phyloP scores from a whole-genome alignment of 2,329 filamentous ascomycete genomes.

The Colletotrichum paranaense region DNA sequence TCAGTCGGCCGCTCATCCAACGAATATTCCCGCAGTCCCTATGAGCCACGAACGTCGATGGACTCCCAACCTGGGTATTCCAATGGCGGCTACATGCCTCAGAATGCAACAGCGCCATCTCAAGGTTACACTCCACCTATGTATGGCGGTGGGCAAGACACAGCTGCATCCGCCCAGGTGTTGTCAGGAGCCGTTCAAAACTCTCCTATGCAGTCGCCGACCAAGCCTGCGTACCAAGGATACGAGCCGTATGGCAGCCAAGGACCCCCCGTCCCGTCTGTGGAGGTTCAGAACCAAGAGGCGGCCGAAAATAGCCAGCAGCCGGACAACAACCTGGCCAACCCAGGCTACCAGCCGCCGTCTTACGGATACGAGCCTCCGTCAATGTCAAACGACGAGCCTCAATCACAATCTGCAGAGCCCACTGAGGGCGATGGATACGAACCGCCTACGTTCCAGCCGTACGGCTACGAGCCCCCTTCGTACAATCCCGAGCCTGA shows the following conservation, averaged over 20 bases:
- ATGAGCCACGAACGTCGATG: constrained; percentile 53
- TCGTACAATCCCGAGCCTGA: constrained; percentile 65
- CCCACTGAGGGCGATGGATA: constrained; percentile 59
- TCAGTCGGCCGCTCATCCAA: constrained; percentile 37
- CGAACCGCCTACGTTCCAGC: constrained; percentile 71
- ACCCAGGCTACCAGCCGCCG: constrained; percentile 56
- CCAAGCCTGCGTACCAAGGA: constrained; percentile 29
- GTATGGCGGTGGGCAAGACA: constrained; percentile 4
- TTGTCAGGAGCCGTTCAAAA: not conserved
- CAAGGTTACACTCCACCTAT: constrained; percentile 43
- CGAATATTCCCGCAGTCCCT: constrained; percentile 42
- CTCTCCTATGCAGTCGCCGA: constrained; percentile 23
- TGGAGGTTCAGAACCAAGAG: not conserved
- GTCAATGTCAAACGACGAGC: constrained; percentile 47
- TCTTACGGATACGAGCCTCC: constrained; percentile 65
- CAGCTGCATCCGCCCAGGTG: not conserved
- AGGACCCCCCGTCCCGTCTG: not conserved
- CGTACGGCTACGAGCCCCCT: constrained; percentile 68
- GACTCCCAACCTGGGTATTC: constrained; percentile 49
- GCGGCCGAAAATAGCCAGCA: not conserved
- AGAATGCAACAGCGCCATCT: constrained; percentile 42
- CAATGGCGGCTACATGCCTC: constrained; percentile 45
- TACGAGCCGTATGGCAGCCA: constrained; percentile 37
- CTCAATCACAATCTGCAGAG: constrained; percentile 40
- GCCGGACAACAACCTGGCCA: constrained; percentile 20